These are phyloP conservation scores for Rubia tinctorum DNA, from an alignment of 305 asterid genomes.

Conservation along the genomic window DNA sequence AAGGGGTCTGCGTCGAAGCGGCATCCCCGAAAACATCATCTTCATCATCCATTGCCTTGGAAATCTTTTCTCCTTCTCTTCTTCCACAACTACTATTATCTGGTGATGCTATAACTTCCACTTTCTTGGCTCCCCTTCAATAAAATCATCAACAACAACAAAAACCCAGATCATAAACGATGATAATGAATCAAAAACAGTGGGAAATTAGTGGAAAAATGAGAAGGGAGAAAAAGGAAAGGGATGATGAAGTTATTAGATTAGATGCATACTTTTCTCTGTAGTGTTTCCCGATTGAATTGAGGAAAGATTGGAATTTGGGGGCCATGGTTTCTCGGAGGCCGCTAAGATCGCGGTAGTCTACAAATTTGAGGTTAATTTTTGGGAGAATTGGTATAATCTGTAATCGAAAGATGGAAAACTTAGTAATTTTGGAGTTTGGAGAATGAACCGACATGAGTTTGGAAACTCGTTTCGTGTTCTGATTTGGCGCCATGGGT, in stretches of 20 bases:
- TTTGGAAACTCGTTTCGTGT: not conserved
- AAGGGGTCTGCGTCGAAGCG: conserved; percentile 41
- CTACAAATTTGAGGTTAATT: conserved; percentile 15
- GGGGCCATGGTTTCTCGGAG: conserved; percentile 34
- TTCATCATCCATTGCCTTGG: conserved; percentile 40
- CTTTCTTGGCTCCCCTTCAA: conserved; percentile 37
- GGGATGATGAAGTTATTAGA: no score
- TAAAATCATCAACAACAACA: conserved; percentile 12
- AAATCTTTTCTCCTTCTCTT: conserved; percentile 6
- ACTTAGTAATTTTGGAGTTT: not conserved
- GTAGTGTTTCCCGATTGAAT: conserved; percentile 29
- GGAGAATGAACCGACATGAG: conserved; percentile 6
- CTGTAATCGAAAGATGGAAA: not conserved
- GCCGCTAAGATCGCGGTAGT: conserved; percentile 30
- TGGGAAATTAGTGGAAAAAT: not conserved
- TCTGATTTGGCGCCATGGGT: conserved; percentile 9
- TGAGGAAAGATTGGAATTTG: conserved; percentile 34
- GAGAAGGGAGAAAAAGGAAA: not conserved
- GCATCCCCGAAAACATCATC: conserved; percentile 39
- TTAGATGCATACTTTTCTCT: conserved; percentile 30
- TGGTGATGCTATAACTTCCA: not conserved
- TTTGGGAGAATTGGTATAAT: not conserved
- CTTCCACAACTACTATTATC: not conserved
- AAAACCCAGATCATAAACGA: conserved; percentile 6
- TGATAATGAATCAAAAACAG: not conserved